These are phyloP conservation scores for Wallacemonas rigidus DNA, from an alignment of 208 protist species.

Conservation along the genomic window DNA sequence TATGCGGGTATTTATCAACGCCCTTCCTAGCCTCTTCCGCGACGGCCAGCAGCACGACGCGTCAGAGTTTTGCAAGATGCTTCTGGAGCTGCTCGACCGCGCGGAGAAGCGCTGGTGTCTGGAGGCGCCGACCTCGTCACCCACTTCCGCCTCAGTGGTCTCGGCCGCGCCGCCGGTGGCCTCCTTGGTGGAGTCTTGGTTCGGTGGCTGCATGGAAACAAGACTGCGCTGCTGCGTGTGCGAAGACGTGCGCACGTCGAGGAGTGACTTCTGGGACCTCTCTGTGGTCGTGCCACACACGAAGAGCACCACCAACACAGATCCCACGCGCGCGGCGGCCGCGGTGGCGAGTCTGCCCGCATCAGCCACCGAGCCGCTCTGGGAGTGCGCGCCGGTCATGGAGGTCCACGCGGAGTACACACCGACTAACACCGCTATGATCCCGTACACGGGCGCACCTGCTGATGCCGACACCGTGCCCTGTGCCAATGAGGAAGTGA, in stretches of 20 bases:
- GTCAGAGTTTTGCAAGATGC: slow-evolving; percentile 67
- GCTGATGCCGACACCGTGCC: background rate
- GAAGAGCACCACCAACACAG: background rate
- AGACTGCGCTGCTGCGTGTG: slow-evolving; percentile 50
- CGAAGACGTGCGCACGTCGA: slow-evolving; percentile 25
- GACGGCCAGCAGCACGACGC: slow-evolving; percentile 73
- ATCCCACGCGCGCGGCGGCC: background rate
- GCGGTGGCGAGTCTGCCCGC: background rate
- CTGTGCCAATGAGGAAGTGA: background rate
- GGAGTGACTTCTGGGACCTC: slow-evolving; percentile 54
- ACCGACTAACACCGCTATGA: background rate
- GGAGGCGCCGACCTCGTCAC: background rate
- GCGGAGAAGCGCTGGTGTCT: slow-evolving; percentile 10
- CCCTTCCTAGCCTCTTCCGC: slow-evolving; percentile 50
- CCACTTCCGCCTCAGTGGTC: background rate
- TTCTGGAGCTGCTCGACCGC: slow-evolving; percentile 63
- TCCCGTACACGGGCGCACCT: background rate
- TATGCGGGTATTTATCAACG: slow-evolving; percentile 23
- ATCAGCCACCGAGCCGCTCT: background rate
- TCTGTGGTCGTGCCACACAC: slow-evolving; percentile 17
- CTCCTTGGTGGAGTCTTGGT: slow-evolving; percentile 49
- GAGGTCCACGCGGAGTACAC: no score
- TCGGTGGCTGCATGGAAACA: slow-evolving; percentile 49
- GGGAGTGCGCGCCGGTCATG: background rate
- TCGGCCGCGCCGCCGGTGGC: background rate